Evolutionary conservation across 2,329 filamentous ascomycete species (phyloP), one percentile per base, ranked within the genome.

Genomic region (Elsinoe batatas): DNA sequence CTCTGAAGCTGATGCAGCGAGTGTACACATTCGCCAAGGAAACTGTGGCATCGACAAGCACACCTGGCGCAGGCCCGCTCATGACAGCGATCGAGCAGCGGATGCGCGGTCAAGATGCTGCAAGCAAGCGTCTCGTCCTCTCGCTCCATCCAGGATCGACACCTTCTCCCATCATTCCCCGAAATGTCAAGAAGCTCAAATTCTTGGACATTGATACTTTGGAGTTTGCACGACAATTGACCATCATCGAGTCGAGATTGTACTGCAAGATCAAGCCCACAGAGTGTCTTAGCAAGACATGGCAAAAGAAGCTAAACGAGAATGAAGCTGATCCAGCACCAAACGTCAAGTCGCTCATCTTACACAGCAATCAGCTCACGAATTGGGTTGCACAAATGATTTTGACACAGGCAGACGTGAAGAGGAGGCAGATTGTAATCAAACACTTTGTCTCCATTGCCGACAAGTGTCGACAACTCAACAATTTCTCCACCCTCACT

Each of bases 331-430:
- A 95, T 64, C 88, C 91, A 33, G 91, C 93, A 8, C 82, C 89
- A 0, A 97, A 98, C 64, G 89, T 98, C 63, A 96, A 97, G 72
- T 88, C 90, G 8, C 79, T 98, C 60, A 98, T 98, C 72, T 77
- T 97, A 53, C 93, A 98, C 72, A 97, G 93, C 0, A 98, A 98
- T 66, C 91, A 97, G 70, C 84, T 98, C 77, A 98, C 93, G 5
- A 98, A 97, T 68, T 98, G 93, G 93, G 93, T 97, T 51, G 93
- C 93, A 30, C 91, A 97, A 71, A 97, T 98, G 93, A 97, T 98
- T 62, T 73, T 98, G 59, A 91, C 87, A 0, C 93, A 98, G 71
- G 81, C 85, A 64, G 93, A 98, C 68, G 88, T 96, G 60, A 95
- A 93, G 76, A 94, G 95, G 71, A 83, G 93, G 63, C 91, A 97